Base-by-base conservation (phyloP, 2,329 filamentous ascomycete species). In the Colletotrichum caudatum region DNA sequence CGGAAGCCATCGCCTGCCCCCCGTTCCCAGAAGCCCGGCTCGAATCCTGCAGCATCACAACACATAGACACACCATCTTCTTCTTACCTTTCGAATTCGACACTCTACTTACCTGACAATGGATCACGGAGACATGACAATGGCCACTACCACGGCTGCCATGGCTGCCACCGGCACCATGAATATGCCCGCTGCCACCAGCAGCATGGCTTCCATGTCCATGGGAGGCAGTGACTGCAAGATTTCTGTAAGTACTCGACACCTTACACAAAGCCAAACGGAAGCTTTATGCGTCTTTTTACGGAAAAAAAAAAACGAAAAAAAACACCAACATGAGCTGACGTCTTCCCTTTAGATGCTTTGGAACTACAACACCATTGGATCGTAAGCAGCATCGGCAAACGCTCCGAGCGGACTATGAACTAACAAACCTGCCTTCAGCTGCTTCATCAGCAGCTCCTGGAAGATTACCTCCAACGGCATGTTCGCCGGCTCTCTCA, bases 401-500 rank as follows among this genome's bases (percentile, higher is more conserved):
- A 91, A 33, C 12, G 46, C 57, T 4, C 26, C 11, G 12, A 29
- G 37, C 3, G 59, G n/a, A 39, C 12, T 16, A 18, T 4, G 14
- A 26, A 44, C 39, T 56, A n/a, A 65, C 51, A 58, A 7, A 6
- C 53, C 11, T 20, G 8, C 11, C 20, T 9, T 7, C 20, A 56
- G 53, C n/a, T 56, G 53, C 33, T 56, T 37, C 53, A 56, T 56
- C 53, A 56, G 53, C 53, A 56, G 53, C 14, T 20, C 39, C 33
- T 20, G 63, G 51, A 57, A 59, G n/a, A 88, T 95, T 79, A 90
- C 83, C 20, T 91, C 90, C 33, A 82, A 80, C 3, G 90, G 87
- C 79, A 92, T 92, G 87, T 95, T 97, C 78, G 93, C 92, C 59
- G 93, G 91, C 29, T 92, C 91, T 64, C 96, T 93, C 82, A 91